These are phyloP conservation scores for Coniochaeta prunicola DNA, from an alignment of 2,329 filamentous ascomycete species.

Conservation along the genomic window DNA sequence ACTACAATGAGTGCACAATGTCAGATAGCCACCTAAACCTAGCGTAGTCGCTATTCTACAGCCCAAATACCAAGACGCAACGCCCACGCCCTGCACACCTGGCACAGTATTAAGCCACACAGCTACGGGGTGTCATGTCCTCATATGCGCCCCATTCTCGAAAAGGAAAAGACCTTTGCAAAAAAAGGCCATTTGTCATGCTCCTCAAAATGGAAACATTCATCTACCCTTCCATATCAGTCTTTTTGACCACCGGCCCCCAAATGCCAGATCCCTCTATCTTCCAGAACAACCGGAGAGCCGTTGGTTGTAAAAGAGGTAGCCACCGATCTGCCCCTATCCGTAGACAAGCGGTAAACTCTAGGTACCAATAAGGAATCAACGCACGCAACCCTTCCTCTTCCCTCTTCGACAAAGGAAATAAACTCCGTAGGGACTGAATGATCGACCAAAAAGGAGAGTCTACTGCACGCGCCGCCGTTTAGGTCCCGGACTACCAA, in stretches of 20 bases:
- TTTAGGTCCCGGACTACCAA: slow-evolving; percentile 17
- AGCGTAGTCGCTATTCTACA: not conserved
- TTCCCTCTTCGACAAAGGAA: not conserved
- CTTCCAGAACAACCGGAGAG: not conserved
- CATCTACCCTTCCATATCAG: not conserved
- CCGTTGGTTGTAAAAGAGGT: not conserved
- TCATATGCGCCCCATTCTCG: not conserved
- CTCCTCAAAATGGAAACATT: not conserved
- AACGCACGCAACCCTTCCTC: not conserved
- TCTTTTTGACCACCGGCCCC: not conserved
- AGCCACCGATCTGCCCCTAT: not conserved
- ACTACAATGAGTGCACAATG: not conserved
- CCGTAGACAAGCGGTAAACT: not conserved
- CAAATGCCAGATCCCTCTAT: not conserved
- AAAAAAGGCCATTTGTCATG: not conserved
- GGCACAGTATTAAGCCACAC: not conserved
- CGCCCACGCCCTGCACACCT: not conserved
- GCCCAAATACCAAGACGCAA: not conserved
- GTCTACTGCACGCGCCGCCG: not conserved
- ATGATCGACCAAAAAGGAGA: not conserved
- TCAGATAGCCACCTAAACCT: not conserved
- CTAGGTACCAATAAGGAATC: not conserved
- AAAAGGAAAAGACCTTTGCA: not conserved
- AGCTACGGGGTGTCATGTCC: not conserved
- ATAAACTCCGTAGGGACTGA: not conserved